A percentile compares a stretch with the other conserved stretches of the same genome.
Evolutionary conservation across 768 basidiomycete genomes (phyloP).

Genomic region (Omphalotus guepiniiformis): DNA sequence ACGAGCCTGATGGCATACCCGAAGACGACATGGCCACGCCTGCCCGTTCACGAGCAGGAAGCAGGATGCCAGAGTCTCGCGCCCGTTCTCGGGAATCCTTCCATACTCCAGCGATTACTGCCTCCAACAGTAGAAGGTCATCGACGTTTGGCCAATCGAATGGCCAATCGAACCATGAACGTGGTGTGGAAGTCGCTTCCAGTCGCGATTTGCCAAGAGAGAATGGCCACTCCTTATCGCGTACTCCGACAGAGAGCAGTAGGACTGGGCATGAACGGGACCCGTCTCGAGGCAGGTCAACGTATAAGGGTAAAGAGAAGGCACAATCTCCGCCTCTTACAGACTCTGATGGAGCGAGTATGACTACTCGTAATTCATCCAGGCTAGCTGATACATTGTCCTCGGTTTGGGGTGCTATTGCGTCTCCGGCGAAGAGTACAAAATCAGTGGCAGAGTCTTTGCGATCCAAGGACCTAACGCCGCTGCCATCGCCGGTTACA

Average conservation of each 20-base stretch:
- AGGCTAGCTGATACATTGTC: slow-evolving; percentile 39
- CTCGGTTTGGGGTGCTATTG: slow-evolving; percentile 45
- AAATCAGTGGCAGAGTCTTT: slow-evolving; percentile 18
- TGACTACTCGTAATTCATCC: slow-evolving; percentile 25
- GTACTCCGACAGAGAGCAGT: slow-evolving; percentile 2
- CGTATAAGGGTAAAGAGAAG: slow-evolving; percentile 17
- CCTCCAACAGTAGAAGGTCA: slow-evolving; percentile 21
- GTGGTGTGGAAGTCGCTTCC: too few relatives aligned
- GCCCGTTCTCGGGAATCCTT: slow-evolving; percentile 46
- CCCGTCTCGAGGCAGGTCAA: slow-evolving; percentile 17
- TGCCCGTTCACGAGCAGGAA: slow-evolving; percentile 35
- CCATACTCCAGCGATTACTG: slow-evolving; percentile 21
- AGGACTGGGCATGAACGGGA: background rate
- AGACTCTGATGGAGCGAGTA: slow-evolving; percentile 23
- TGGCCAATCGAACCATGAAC: slow-evolving; percentile 3
- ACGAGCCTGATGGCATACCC: slow-evolving; percentile 50
- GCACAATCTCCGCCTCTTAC: slow-evolving; percentile 2
- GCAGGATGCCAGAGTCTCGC: slow-evolving; percentile 48
- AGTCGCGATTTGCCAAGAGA: slow-evolving; percentile 5
- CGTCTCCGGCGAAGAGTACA: slow-evolving; percentile 23
- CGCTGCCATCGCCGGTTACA: slow-evolving; percentile 11
- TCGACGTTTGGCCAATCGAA: slow-evolving; percentile 16
- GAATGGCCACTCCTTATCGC: slow-evolving; percentile 6
- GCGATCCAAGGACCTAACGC: slow-evolving; percentile 14
- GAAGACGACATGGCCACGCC: slow-evolving; percentile 56